phyloP scores from a whole-genome alignment of 2,329 filamentous ascomycete species.

The Talaromyces sp. region DNA sequence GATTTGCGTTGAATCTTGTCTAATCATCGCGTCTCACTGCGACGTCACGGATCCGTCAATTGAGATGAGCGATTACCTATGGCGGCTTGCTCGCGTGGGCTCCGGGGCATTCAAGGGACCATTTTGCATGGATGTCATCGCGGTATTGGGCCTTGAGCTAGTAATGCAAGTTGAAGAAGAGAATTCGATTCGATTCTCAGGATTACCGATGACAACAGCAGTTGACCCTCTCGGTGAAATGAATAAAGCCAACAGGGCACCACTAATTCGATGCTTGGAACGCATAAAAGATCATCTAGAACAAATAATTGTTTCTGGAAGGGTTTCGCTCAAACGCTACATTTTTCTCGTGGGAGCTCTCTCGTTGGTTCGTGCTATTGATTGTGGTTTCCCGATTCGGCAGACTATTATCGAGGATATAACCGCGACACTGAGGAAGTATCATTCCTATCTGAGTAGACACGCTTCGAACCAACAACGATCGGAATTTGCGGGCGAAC shows the following conservation, averaged over 20 bases:
- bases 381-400: slow-evolving; percentile 18
- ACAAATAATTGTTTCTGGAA: slow-evolving; percentile 23
- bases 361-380: slow-evolving; percentile 18
- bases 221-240: slow-evolving; percentile 19
- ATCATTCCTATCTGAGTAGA: slow-evolving; percentile 16
- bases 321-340: slow-evolving; percentile 15
- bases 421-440: slow-evolving; percentile 17
- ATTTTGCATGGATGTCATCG: slow-evolving; percentile 25
- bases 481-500: background rate
- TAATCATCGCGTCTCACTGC: slow-evolving; percentile 19
- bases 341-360: slow-evolving; percentile 17
- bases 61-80: slow-evolving; percentile 19
- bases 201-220: background rate
- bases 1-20: slow-evolving; percentile 14
- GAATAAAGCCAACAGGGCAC: slow-evolving; percentile 17
- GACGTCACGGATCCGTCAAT: slow-evolving; percentile 16
- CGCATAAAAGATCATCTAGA: slow-evolving; percentile 23
- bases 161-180: slow-evolving; percentile 27
- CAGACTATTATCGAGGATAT: slow-evolving; percentile 17
- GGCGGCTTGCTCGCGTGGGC: slow-evolving; percentile 20
- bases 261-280: slow-evolving; percentile 22
- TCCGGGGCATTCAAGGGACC: slow-evolving; percentile 23
- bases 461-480: background rate
- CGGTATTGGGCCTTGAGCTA: slow-evolving; percentile 24
- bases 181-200: background rate